Conservation (phyloP, 805 yeast genomes). For the Groenewaldozyma tartarivorans region DNA sequence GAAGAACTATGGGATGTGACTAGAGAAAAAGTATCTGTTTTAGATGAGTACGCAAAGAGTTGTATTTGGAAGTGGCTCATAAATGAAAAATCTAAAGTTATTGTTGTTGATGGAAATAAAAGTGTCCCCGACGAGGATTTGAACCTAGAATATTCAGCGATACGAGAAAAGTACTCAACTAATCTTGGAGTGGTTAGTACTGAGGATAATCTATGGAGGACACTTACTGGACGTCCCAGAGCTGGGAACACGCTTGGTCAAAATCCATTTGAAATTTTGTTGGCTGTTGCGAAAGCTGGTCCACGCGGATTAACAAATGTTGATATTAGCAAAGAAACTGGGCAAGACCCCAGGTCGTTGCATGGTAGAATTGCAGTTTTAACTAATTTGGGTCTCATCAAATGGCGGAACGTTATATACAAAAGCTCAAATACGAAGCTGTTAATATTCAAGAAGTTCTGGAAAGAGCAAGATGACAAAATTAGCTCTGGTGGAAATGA, state of each 20-base stretch:
- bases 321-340: constrained; percentile 28
- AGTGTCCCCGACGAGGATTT: constrained; percentile 9
- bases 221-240: constrained; percentile 26
- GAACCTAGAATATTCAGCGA: constrained; percentile 6
- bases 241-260: constrained; percentile 25
- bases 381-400: constrained; percentile 27
- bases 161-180: constrained; percentile 10
- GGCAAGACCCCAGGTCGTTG: constrained; percentile 33
- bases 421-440: constrained; percentile 26
- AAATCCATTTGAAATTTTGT: constrained; percentile 30
- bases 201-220: constrained; percentile 28
- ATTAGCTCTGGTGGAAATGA: background rate
- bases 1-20: constrained; percentile 22
- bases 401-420: constrained; percentile 26
- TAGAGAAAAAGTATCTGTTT: constrained; percentile 8
- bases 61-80: constrained; percentile 24
- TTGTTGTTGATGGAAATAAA: constrained; percentile 10
- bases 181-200: constrained; percentile 18
- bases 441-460: constrained; percentile 27
- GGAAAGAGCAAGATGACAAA: constrained; percentile 18
- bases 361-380: constrained; percentile 27
- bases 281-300: constrained; percentile 32
- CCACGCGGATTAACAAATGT: constrained; percentile 28
- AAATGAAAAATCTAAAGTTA: constrained; percentile 12
- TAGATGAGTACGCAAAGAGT: constrained; percentile 17